Evolutionary conservation across 176 grass and related monocot genomes (phyloP).

Genomic region (Cenchrus purpureus): DNA sequence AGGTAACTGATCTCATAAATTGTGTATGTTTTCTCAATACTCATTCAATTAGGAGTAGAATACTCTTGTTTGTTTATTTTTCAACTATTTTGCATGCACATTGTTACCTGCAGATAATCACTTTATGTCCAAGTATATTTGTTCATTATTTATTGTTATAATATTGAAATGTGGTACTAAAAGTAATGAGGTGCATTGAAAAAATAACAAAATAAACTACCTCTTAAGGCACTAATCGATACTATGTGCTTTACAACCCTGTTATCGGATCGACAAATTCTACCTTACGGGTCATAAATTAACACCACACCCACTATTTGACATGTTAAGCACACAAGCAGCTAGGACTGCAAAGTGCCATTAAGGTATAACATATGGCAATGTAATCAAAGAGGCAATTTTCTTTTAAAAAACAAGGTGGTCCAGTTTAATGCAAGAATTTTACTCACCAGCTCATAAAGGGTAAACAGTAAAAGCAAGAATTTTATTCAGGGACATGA

Average conservation of each 20-base stretch:
- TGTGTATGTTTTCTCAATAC: neutral
- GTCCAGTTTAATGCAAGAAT: neutral
- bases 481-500: neutral
- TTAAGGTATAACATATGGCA: neutral
- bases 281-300: slow-evolving; percentile 19
- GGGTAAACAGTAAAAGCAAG: neutral
- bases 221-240: neutral
- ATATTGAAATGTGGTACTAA: neutral
- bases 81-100: neutral
- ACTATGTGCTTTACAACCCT: neutral
- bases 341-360: neutral
- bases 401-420: neutral
- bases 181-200: neutral
- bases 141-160: slow-evolving; percentile 17
- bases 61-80: slow-evolving; percentile 11
- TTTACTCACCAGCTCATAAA: neutral
- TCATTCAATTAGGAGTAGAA: neutral
- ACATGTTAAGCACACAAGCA: slow-evolving; percentile 2
- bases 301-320: neutral
- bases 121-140: neutral
- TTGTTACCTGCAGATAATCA: slow-evolving; percentile 7
- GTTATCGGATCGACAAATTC: neutral
- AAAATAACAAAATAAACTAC: neutral
- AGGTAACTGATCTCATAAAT: neutral
- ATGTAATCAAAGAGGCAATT: neutral